Evolutionary conservation across 2,329 filamentous ascomycete species (phyloP).

Genomic region (Iodosphaeria phyllophila): DNA sequence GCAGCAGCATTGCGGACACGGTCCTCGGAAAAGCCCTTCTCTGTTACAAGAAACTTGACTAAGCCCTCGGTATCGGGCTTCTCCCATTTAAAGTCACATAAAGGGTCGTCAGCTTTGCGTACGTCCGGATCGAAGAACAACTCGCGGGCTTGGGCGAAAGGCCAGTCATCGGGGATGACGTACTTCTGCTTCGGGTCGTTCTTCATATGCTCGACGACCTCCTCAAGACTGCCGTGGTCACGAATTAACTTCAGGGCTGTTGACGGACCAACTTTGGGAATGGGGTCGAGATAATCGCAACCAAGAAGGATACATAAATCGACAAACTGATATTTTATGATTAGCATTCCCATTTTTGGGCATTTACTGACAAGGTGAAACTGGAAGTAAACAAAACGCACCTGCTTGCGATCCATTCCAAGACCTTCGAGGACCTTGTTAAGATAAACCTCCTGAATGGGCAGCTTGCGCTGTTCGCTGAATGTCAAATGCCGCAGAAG

Average conservation of each 20-base stretch:
- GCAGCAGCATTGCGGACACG: slow-evolving; percentile 64
- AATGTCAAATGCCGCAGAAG: slow-evolving; percentile 86
- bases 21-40: slow-evolving; percentile 96
- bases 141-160: slow-evolving; percentile 75
- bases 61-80: slow-evolving; percentile 79
- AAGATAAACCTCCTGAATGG: slow-evolving; percentile 86
- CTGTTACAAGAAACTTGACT: slow-evolving; percentile 72
- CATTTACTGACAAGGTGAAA: no score
- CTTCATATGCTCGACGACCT: slow-evolving; percentile 64
- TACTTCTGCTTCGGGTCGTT: slow-evolving; percentile 71
- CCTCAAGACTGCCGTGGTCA: slow-evolving; percentile 75
- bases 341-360: no score
- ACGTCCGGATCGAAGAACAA: slow-evolving; percentile 90
- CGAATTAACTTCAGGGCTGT: slow-evolving; percentile 89
- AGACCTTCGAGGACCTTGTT: slow-evolving; percentile 75
- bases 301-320: slow-evolving; percentile 95
- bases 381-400: slow-evolving; percentile 17
- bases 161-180: slow-evolving; percentile 88
- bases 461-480: slow-evolving; percentile 92
- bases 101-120: slow-evolving; percentile 58
- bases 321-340: slow-evolving; percentile 48
- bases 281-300: slow-evolving; percentile 92
- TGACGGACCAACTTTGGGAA: slow-evolving; percentile 82
- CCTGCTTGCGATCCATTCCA: slow-evolving; percentile 73
- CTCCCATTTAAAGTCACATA: slow-evolving; percentile 97